Conservation (phyloP, 495 filamentous ascomycete genomes). For the Penicillium salamii region DNA sequence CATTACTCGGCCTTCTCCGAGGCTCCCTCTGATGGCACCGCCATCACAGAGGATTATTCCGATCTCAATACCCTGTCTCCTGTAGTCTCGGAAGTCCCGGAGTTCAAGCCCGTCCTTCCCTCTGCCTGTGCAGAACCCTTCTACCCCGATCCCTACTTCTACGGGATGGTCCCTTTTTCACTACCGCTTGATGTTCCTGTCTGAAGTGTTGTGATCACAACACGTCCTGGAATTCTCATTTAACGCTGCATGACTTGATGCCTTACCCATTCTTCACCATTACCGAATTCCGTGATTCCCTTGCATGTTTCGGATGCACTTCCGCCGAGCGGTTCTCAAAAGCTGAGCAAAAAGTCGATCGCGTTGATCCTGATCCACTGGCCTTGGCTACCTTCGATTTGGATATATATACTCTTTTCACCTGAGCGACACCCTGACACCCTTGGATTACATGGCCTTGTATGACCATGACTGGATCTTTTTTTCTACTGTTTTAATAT, state of each 20-base stretch:
- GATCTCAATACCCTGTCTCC: slow-evolving; percentile 44
- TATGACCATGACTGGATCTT: not conserved
- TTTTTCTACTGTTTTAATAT: slow-evolving; percentile 27
- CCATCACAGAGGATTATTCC: slow-evolving; percentile 42
- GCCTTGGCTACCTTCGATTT: slow-evolving; percentile 15
- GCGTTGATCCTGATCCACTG: slow-evolving; percentile 8
- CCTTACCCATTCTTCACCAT: not conserved
- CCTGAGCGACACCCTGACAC: slow-evolving; percentile 4
- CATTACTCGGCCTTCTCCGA: slow-evolving; percentile 41
- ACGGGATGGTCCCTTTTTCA: slow-evolving; percentile 22
- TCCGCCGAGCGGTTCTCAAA: too few relatives aligned
- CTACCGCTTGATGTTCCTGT: slow-evolving; percentile 10
- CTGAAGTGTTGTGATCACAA: not conserved
- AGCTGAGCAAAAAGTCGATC: slow-evolving; percentile 13
- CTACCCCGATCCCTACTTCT: slow-evolving; percentile 24
- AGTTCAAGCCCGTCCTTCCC: slow-evolving; percentile 34
- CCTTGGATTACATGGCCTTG: too few relatives aligned
- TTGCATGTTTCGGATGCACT: slow-evolving; percentile 2
- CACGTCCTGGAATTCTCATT: not conserved
- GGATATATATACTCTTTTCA: slow-evolving; percentile 13
- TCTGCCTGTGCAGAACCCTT: slow-evolving; percentile 26
- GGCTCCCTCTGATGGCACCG: slow-evolving; percentile 41
- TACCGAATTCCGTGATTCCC: not conserved
- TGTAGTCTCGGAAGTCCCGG: slow-evolving; percentile 27
- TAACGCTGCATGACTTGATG: slow-evolving; percentile 20